These are phyloP conservation scores for Xylaria sp. DNA, from an alignment of 2,329 filamentous ascomycete genomes.

Conservation along the genomic window DNA sequence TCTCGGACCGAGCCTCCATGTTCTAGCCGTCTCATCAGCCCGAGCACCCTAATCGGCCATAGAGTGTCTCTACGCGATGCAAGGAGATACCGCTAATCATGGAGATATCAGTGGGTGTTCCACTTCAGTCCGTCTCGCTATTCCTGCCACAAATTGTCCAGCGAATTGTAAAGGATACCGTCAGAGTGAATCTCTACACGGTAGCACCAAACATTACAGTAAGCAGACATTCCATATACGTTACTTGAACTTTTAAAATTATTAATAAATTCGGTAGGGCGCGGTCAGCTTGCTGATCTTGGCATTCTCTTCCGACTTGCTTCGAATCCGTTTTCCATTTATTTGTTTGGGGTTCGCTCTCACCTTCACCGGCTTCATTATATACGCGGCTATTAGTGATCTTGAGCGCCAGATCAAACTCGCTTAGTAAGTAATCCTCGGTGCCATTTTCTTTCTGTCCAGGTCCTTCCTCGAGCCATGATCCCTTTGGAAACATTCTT, in stretches of 20 bases:
- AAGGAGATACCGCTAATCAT: constrained; percentile 8
- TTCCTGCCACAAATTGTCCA: constrained; percentile 67
- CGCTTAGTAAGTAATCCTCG: constrained; percentile 61
- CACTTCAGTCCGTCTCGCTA: constrained; percentile 64
- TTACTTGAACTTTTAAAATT: not conserved
- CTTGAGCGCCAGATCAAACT: constrained; percentile 70
- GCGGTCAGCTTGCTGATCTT: constrained; percentile 77
- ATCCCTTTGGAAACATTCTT: not conserved
- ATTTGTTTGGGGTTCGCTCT: constrained; percentile 78
- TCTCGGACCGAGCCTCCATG: not conserved
- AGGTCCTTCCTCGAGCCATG: not conserved
- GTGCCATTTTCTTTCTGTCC: not conserved
- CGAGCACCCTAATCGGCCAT: too few species aligned
- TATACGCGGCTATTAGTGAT: constrained; percentile 76
- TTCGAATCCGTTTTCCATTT: constrained; percentile 76
- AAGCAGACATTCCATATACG: constrained; percentile 15
- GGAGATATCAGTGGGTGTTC: constrained; percentile 59
- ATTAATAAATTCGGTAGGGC: constrained; percentile 55
- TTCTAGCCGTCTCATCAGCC: not conserved
- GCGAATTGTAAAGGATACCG: constrained; percentile 59
- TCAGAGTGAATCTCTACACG: constrained; percentile 81
- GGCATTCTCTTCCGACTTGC: constrained; percentile 75
- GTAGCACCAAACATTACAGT: constrained; percentile 79
- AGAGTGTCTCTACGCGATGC: not conserved
- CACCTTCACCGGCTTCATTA: constrained; percentile 81